A percentile compares a stretch with the other conserved stretches of the same genome.
These are phyloP conservation scores for Claviceps paspali DNA, from an alignment of 2,329 filamentous ascomycete genomes.

Conservation along the genomic window DNA sequence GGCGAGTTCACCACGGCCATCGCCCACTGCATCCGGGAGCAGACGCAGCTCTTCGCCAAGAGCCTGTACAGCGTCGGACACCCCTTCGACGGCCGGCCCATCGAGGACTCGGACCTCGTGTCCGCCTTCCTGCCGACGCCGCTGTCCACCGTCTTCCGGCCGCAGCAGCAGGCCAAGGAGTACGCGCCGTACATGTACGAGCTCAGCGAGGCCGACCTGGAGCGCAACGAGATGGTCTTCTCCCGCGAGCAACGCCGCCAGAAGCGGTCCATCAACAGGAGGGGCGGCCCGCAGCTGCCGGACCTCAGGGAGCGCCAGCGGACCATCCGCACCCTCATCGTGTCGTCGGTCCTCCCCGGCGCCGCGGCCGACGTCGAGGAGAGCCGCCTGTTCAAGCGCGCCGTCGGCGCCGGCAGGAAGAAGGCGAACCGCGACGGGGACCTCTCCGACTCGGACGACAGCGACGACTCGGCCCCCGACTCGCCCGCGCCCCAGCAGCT, in stretches of 20 bases:
- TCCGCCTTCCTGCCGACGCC: slow-evolving; percentile 77
- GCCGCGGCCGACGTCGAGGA: slow-evolving; percentile 68
- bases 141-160: slow-evolving; percentile 67
- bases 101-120: slow-evolving; percentile 83
- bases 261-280: slow-evolving; percentile 86
- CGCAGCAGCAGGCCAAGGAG: slow-evolving; percentile 85
- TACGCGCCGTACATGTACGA: slow-evolving; percentile 90
- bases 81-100: slow-evolving; percentile 82
- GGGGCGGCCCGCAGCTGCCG: slow-evolving; percentile 84
- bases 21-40: slow-evolving; percentile 92
- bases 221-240: slow-evolving; percentile 82
- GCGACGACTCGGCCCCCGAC: slow-evolving; percentile 72
- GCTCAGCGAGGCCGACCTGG: slow-evolving; percentile 76
- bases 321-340: slow-evolving; percentile 81
- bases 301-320: slow-evolving; percentile 90
- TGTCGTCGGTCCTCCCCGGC: slow-evolving; percentile 84
- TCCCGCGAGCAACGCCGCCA: slow-evolving; percentile 86
- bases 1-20: slow-evolving; percentile 97
- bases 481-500: slow-evolving; percentile 68
- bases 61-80: slow-evolving; percentile 88
- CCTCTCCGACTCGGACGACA: slow-evolving; percentile 76
- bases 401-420: slow-evolving; percentile 44
- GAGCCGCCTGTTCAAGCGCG: slow-evolving; percentile 72
- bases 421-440: slow-evolving; percentile 47
- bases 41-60: slow-evolving; percentile 84